A percentile compares a stretch with the other conserved stretches of the same genome.
phyloP scores from a whole-genome alignment of 352 stramenopile species.

The Phytophthora capsici region DNA sequence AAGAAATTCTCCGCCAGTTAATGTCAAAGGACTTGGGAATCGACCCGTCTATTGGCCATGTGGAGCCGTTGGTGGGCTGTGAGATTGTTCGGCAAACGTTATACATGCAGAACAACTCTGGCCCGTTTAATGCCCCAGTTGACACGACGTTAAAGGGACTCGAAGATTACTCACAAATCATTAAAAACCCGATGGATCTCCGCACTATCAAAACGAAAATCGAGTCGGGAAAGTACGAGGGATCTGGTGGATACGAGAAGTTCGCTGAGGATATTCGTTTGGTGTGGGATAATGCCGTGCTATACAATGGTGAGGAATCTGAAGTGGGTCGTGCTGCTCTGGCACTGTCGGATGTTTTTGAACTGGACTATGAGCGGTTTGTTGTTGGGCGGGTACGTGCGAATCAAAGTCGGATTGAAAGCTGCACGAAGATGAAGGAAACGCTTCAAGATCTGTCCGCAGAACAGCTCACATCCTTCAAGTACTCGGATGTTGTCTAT shows the following conservation, averaged over 20 bases:
- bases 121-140: conserved; percentile 85
- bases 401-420: conserved; percentile 66
- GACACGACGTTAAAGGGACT: conserved; percentile 80
- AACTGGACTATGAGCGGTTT: conserved; percentile 84
- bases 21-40: conserved; percentile 85
- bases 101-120: conserved; percentile 83
- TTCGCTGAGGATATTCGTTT: conserved; percentile 84
- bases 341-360: conserved; percentile 81
- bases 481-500: conserved; percentile 70
- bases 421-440: conserved; percentile 49
- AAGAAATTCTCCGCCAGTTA: conserved; percentile 82
- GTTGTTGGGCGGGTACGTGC: conserved; percentile 63
- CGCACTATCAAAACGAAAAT: conserved; percentile 86
- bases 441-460: conserved; percentile 29
- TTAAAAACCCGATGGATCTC: conserved; percentile 93
- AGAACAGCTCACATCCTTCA: conserved; percentile 38
- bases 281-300: conserved; percentile 84
- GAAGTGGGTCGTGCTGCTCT: conserved; percentile 71
- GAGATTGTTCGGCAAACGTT: conserved; percentile 85
- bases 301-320: conserved; percentile 84
- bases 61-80: conserved; percentile 77
- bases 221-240: conserved; percentile 79
- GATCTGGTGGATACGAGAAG: conserved; percentile 51
- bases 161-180: conserved; percentile 84
- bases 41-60: conserved; percentile 72